Percentiles rank a stretch among this genome's conserved stretches.
phyloP scores from a whole-genome alignment of 1,284 basidiomycete genomes.

The Irpex sp. region DNA sequence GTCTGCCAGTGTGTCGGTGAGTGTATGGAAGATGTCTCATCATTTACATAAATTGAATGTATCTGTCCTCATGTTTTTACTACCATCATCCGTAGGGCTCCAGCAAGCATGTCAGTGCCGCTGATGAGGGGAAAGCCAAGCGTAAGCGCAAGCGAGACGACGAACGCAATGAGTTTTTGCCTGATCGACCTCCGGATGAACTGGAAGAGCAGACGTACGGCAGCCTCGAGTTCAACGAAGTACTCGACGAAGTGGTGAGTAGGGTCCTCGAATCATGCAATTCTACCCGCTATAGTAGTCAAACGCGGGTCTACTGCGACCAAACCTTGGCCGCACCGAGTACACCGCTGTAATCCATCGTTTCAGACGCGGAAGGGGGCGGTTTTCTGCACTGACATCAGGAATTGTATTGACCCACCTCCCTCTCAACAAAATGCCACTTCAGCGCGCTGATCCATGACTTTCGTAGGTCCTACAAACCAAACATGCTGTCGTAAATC shows the following conservation, averaged over 20 bases:
- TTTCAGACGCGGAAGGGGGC: neutral
- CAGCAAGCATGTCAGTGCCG: neutral
- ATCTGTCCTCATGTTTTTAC: constrained; percentile 1
- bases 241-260: constrained; percentile 61
- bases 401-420: neutral
- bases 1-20: constrained; percentile 9
- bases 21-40: constrained; percentile 12
- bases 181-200: constrained; percentile 44
- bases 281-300: neutral
- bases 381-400: neutral
- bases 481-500: constrained; percentile 73
- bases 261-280: neutral
- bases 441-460: constrained; percentile 8
- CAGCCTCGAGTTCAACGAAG: constrained; percentile 66
- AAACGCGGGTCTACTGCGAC: neutral
- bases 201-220: constrained; percentile 34
- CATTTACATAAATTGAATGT: constrained; percentile 6
- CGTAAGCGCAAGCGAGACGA: constrained; percentile 39
- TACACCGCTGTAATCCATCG: neutral
- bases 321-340: neutral
- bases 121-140: constrained; percentile 4
- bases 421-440: neutral
- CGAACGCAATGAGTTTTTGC: constrained; percentile 57
- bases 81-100: neutral
- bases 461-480: constrained; percentile 45